Conservation (phyloP, 192 early-diverging fungal genomes). For the Spinellus fusiger region DNA sequence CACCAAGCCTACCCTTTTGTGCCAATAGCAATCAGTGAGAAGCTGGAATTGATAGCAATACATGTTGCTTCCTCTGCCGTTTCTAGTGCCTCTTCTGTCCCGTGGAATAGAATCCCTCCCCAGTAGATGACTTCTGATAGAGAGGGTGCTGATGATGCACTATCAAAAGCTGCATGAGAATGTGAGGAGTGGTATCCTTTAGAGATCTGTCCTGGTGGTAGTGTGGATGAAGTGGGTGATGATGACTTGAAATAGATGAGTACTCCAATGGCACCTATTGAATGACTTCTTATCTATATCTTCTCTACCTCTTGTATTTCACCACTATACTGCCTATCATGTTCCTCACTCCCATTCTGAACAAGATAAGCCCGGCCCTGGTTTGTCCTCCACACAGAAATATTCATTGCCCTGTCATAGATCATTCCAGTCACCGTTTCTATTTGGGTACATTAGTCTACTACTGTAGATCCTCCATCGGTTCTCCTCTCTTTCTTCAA, state of each 20-base stretch:
- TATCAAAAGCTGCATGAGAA: not conserved
- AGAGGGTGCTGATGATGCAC: constrained; percentile 7
- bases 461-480: not conserved
- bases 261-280: not conserved
- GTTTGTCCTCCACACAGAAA: constrained; percentile 51
- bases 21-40: constrained; percentile 68
- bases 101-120: constrained; percentile 50
- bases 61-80: constrained; percentile 36
- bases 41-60: constrained; percentile 63
- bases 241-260: not conserved
- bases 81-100: constrained; percentile 19
- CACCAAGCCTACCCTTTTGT: constrained; percentile 42
- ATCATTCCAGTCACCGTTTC: constrained; percentile 21
- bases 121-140: constrained; percentile 26
- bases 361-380: constrained; percentile 64
- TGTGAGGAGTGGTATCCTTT: not conserved
- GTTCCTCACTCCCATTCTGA: constrained; percentile 34
- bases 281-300: too few species aligned
- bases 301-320: too few species aligned
- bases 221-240: not conserved
- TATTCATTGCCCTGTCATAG: constrained; percentile 30
- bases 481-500: constrained; percentile 2
- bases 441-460: not conserved
- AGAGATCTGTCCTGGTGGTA: not conserved
- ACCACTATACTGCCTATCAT: too few species aligned